These are phyloP conservation scores for Penicillium subrubescens DNA, from an alignment of 495 filamentous ascomycete genomes.

Conservation along the genomic window DNA sequence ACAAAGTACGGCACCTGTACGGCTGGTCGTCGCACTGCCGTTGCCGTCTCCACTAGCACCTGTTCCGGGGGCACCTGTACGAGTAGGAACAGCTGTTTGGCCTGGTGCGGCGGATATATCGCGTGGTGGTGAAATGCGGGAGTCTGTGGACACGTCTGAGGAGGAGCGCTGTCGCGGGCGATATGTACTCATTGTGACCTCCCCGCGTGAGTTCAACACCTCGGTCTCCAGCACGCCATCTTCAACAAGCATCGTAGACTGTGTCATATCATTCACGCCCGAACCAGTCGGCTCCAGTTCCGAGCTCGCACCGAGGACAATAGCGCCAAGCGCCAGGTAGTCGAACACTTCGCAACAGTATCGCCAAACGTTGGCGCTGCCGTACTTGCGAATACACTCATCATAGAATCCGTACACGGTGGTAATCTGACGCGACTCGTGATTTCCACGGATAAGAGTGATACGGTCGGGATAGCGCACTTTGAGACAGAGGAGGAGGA, in stretches of 20 bases:
- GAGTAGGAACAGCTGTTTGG: slow-evolving; percentile 32
- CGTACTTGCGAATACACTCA: slow-evolving; percentile 96
- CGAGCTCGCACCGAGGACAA: slow-evolving; percentile 86
- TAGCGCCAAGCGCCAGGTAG: slow-evolving; percentile 91
- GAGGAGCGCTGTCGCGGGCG: slow-evolving; percentile 46
- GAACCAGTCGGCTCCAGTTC: slow-evolving; percentile 57
- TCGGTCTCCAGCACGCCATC: slow-evolving; percentile 87
- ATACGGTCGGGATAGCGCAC: slow-evolving; percentile 98
- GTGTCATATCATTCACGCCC: slow-evolving; percentile 46
- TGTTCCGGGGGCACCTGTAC: slow-evolving; percentile 76
- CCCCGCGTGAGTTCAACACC: slow-evolving; percentile 78
- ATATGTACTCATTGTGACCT: slow-evolving; percentile 72
- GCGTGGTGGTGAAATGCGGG: slow-evolving; percentile 46
- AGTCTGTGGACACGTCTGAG: slow-evolving; percentile 38
- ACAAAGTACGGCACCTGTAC: slow-evolving; percentile 85
- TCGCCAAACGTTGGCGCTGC: slow-evolving; percentile 95
- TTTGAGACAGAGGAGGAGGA: slow-evolving; percentile 92
- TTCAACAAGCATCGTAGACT: slow-evolving; percentile 49
- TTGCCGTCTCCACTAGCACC: slow-evolving; percentile 67
- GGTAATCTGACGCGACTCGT: slow-evolving; percentile 97
- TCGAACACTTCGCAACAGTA: slow-evolving; percentile 99
- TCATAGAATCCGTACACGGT: slow-evolving; percentile 99
- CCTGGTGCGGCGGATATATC: slow-evolving; percentile 48
- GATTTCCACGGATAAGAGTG: slow-evolving; percentile 94
- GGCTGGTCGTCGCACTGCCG: slow-evolving; percentile 57